Evolutionary conservation across 2,329 filamentous ascomycete species (phyloP).

Genomic region (Aspergillus alliaceus): DNA sequence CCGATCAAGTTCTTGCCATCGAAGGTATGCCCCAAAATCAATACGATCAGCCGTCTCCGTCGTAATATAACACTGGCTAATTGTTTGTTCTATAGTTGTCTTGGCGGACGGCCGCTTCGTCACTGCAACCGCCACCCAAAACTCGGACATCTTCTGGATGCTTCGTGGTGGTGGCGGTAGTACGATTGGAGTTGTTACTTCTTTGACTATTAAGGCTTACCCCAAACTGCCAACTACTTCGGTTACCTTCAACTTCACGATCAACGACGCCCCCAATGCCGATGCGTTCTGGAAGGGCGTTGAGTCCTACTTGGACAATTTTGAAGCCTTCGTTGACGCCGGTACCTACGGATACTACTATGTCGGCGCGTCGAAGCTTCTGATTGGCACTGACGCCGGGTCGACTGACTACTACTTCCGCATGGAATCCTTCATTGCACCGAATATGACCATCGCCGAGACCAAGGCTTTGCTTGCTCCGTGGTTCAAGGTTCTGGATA

Average conservation of each 20-base stretch:
- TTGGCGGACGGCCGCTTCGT: slow-evolving; percentile 21
- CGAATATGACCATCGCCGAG: slow-evolving; percentile 21
- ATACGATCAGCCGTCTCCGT: background rate
- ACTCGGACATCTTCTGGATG: slow-evolving; percentile 51
- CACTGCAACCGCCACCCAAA: slow-evolving; percentile 19
- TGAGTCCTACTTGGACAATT: slow-evolving; percentile 18
- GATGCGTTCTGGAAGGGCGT: slow-evolving; percentile 20
- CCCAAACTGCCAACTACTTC: slow-evolving; percentile 20
- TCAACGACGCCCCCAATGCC: slow-evolving; percentile 15
- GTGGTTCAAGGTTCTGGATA: slow-evolving; percentile 20
- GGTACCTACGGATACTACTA: slow-evolving; percentile 25
- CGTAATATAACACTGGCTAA: background rate
- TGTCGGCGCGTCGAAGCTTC: slow-evolving; percentile 14
- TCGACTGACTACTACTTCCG: slow-evolving; percentile 25
- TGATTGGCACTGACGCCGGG: slow-evolving; percentile 15
- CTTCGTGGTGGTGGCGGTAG: slow-evolving; percentile 58
- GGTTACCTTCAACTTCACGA: slow-evolving; percentile 25
- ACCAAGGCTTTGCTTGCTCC: slow-evolving; percentile 19
- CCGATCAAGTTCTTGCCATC: slow-evolving; percentile 56
- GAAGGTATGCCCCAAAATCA: no score
- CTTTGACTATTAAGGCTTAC: slow-evolving; percentile 28
- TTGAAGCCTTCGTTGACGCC: slow-evolving; percentile 21
- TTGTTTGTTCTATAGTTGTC: slow-evolving; percentile 4
- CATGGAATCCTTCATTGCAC: slow-evolving; percentile 24
- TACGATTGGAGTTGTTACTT: slow-evolving; percentile 44